Conservation (phyloP, 331 rosid genomes). For the Pyracantha coccinea region DNA sequence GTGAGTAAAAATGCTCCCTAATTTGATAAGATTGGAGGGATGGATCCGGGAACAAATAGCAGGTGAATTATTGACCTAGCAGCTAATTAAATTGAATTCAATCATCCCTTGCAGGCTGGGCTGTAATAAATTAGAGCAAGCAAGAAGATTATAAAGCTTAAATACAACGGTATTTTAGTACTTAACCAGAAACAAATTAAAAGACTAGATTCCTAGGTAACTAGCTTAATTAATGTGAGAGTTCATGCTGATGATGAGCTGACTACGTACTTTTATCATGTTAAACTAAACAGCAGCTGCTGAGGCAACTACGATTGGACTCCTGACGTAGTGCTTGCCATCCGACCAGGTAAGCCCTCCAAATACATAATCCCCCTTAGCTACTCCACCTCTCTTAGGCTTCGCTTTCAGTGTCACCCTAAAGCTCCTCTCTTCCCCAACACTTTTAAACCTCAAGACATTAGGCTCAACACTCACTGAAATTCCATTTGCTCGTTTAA, state of each 20-base stretch:
- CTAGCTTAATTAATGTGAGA: background rate
- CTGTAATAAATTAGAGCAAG: background rate
- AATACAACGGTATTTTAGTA: too few relatives aligned
- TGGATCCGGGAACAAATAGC: background rate
- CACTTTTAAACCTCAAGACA: slow-evolving; percentile 22
- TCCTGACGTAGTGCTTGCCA: slow-evolving; percentile 32
- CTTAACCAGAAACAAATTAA: background rate
- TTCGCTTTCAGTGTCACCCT: slow-evolving; percentile 26
- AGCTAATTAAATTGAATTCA: background rate
- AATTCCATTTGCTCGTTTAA: slow-evolving; percentile 27
- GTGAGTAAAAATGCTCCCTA: too few relatives aligned
- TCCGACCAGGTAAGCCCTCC: slow-evolving; percentile 29
- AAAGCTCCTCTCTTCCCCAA: slow-evolving; percentile 45
- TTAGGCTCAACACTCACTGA: slow-evolving; percentile 33
- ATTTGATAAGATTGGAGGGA: background rate
- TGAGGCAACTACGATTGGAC: slow-evolving; percentile 37
- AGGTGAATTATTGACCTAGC: background rate
- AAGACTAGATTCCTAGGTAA: background rate
- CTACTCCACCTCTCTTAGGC: background rate
- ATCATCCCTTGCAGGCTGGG: background rate
- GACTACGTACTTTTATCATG: background rate
- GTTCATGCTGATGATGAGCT: background rate
- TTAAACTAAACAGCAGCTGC: background rate
- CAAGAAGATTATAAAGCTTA: background rate
- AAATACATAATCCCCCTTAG: slow-evolving; percentile 15